Evolutionary conservation across 495 filamentous ascomycete genomes (phyloP).

Genomic region (Podospora didyma): DNA sequence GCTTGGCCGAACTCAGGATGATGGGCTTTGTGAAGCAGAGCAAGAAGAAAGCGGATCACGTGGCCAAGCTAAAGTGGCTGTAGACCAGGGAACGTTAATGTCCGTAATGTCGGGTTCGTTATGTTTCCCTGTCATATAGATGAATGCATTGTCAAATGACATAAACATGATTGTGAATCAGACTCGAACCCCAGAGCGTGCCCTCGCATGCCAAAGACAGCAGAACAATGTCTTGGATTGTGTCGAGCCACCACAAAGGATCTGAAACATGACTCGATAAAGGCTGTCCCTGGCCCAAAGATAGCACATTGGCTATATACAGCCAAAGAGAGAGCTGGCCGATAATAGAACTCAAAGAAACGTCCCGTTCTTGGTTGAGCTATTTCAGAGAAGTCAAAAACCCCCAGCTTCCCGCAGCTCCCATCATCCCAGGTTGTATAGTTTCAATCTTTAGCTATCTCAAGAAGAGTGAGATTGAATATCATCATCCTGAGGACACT

Average conservation of each 20-base stretch:
- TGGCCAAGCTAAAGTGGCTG: constrained; percentile 67
- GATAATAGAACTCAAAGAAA: not conserved
- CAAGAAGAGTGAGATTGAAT: constrained; percentile 1
- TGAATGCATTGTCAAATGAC: constrained; percentile 6
- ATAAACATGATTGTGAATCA: not conserved
- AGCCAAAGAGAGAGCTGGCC: not conserved
- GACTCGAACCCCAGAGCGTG: not conserved
- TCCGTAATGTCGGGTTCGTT: no score
- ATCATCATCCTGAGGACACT: constrained; percentile 9
- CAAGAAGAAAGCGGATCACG: constrained; percentile 86
- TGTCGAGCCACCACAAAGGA: not conserved
- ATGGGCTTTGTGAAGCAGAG: constrained; percentile 86
- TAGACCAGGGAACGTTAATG: constrained; percentile 6
- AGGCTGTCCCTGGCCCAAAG: not conserved
- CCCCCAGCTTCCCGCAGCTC: no score
- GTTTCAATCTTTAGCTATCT: not conserved
- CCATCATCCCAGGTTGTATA: no score
- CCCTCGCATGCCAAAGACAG: not conserved
- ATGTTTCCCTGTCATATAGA: constrained; percentile 2
- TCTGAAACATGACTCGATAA: not conserved
- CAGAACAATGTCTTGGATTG: constrained; percentile 9
- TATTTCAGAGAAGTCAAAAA: not conserved
- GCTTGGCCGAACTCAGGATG: constrained; percentile 74
- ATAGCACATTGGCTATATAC: not conserved
- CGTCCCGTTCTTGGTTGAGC: not conserved